phyloP scores from a whole-genome alignment of 495 filamentous ascomycete genomes.

The Symbiotaphrina buchneri region DNA sequence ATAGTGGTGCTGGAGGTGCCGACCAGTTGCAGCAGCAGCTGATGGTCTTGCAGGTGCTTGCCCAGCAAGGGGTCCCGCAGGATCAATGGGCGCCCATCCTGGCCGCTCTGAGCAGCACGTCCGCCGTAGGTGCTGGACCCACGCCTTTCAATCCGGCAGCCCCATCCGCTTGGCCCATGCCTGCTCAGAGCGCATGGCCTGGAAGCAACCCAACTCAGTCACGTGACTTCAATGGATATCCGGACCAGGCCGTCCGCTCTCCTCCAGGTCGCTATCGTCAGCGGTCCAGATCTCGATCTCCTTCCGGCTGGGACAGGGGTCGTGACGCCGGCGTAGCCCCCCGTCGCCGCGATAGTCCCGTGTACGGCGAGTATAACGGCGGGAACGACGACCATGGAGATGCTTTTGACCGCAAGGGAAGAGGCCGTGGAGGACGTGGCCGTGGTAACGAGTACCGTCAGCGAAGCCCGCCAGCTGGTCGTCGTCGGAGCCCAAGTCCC shows the following conservation, averaged over 20 bases:
- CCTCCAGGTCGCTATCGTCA: slow-evolving; percentile 38
- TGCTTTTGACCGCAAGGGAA: slow-evolving; percentile 10
- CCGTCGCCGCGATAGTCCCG: slow-evolving; percentile 43
- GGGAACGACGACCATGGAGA: slow-evolving; percentile 27
- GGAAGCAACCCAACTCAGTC: slow-evolving; percentile 17
- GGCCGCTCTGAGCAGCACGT: slow-evolving; percentile 9
- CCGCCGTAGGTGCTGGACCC: slow-evolving; percentile 10
- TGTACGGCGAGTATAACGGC: slow-evolving; percentile 43
- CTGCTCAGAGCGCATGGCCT: slow-evolving; percentile 13
- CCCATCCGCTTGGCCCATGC: slow-evolving; percentile 3
- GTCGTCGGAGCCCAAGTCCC: slow-evolving; percentile 38
- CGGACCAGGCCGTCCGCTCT: slow-evolving; percentile 27
- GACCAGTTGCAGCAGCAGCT: slow-evolving; percentile 35
- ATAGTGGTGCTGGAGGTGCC: slow-evolving; percentile 2
- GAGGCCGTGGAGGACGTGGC: slow-evolving; percentile 21
- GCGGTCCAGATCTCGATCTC: slow-evolving; percentile 49
- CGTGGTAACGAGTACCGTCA: slow-evolving; percentile 53
- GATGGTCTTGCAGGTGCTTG: slow-evolving; percentile 32
- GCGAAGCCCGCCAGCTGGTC: slow-evolving; percentile 42
- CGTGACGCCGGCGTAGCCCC: slow-evolving; percentile 28
- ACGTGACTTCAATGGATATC: slow-evolving; percentile 38
- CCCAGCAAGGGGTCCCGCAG: slow-evolving; percentile 32
- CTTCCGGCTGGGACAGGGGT: slow-evolving; percentile 38
- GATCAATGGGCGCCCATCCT: slow-evolving; percentile 36
- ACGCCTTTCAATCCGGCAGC: too few species aligned